A percentile compares a stretch with the other conserved stretches of the same genome.
These are phyloP conservation scores for Clavariopsis aquatica DNA, from an alignment of 495 filamentous ascomycete genomes.

Conservation along the genomic window DNA sequence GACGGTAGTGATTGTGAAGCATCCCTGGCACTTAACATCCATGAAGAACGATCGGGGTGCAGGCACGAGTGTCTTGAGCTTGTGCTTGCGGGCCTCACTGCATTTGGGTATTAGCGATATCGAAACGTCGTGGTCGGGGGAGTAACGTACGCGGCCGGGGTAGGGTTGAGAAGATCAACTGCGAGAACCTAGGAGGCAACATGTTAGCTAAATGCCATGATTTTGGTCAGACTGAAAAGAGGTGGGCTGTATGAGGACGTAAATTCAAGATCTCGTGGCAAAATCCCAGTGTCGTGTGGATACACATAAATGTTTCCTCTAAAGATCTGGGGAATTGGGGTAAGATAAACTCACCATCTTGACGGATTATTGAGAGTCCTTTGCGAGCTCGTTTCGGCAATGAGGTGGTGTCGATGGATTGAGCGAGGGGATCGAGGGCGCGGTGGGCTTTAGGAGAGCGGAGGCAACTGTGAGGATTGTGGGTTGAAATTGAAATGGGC, in stretches of 20 bases:
- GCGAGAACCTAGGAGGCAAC: slow-evolving; percentile 79
- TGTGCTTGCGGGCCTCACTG: slow-evolving; percentile 93
- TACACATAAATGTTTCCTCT: slow-evolving; percentile 1
- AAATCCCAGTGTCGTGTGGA: slow-evolving; percentile 25
- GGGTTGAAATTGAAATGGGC: background rate
- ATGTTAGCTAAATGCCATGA: background rate
- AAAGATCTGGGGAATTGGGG: background rate
- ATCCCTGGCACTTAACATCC: slow-evolving; percentile 99
- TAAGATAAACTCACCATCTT: slow-evolving; percentile 31
- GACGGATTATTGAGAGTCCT: slow-evolving; percentile 22
- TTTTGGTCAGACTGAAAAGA: background rate
- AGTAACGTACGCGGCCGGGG: slow-evolving; percentile 64
- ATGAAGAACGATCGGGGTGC: slow-evolving; percentile 99
- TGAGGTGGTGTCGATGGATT: slow-evolving; percentile 23
- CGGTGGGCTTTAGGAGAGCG: slow-evolving; percentile 5
- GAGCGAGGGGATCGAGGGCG: slow-evolving; percentile 23
- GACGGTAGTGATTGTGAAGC: slow-evolving; percentile 99
- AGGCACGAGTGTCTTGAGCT: slow-evolving; percentile 98
- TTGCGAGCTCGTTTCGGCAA: slow-evolving; percentile 2
- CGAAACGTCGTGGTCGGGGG: background rate
- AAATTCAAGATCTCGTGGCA: slow-evolving; percentile 20
- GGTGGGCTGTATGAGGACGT: background rate
- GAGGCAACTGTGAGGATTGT: background rate
- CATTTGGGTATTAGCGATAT: slow-evolving; percentile 6
- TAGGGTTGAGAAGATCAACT: slow-evolving; percentile 98